A percentile compares a stretch with the other conserved stretches of the same genome.
phyloP scores from a whole-genome alignment of 805 yeast genomes.

The Yamadazyma insecticola region DNA sequence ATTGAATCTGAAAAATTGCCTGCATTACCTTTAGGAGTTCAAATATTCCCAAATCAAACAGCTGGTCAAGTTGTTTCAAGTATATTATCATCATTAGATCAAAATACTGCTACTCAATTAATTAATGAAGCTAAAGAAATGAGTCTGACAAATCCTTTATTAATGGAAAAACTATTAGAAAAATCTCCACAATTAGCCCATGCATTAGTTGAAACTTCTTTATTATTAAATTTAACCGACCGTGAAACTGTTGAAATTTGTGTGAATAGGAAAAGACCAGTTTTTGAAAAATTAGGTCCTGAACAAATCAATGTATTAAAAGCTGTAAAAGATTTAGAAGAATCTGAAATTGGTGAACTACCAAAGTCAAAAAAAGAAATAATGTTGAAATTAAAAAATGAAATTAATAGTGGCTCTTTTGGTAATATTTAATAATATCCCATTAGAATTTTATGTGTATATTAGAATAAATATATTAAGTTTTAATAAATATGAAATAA shows the following conservation, averaged over 20 bases:
- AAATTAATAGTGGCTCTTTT: constrained; percentile 23
- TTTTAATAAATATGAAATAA: no score
- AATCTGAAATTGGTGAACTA: constrained; percentile 23
- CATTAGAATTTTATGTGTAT: background rate
- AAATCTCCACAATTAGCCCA: constrained; percentile 79
- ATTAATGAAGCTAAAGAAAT: constrained; percentile 56
- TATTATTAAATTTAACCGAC: constrained; percentile 28
- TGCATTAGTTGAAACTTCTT: constrained; percentile 72
- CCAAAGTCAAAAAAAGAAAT: constrained; percentile 19
- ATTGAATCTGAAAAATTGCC: constrained; percentile 27
- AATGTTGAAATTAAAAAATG: constrained; percentile 17
- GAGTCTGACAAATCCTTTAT: constrained; percentile 51
- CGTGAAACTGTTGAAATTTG: constrained; percentile 34
- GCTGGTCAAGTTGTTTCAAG: constrained; percentile 41
- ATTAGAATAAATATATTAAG: background rate
- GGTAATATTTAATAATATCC: constrained; percentile 15
- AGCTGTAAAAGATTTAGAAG: constrained; percentile 22
- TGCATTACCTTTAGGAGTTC: constrained; percentile 38
- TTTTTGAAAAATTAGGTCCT: constrained; percentile 21
- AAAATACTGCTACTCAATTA: constrained; percentile 42
- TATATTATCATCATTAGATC: constrained; percentile 45
- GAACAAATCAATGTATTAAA: constrained; percentile 30
- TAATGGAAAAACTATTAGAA: constrained; percentile 55
- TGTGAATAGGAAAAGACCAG: constrained; percentile 27
- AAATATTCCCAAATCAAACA: constrained; percentile 35